Evolutionary conservation across 1,284 basidiomycete species (phyloP), one percentile per base, ranked within the genome.

Genomic region (Microbotryum intermedium): DNA sequence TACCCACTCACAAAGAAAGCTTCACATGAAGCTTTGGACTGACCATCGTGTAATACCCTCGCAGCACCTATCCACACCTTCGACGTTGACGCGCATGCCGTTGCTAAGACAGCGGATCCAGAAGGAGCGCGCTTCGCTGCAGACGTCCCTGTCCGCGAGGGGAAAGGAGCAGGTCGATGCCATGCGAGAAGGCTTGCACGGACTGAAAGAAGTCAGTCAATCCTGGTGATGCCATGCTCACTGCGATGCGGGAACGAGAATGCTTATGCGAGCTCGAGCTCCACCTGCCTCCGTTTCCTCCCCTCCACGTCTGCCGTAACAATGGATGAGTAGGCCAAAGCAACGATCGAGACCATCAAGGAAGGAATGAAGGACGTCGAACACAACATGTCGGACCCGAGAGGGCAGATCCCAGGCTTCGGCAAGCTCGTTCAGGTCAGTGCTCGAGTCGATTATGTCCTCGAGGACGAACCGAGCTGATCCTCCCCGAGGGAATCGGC

Each of bases 111-210:
- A 63, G 13, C 56, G 64, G 6, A 66, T 68, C 5, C 55, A 60
- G 3, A 68, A 68, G 51, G 66, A 68, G 30, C 66, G 66, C 30
- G 52, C 64, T 18, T 62, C 62, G 25, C 45, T 68, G 3, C 61
- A 66, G 53, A 55, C 56, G 39, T 61, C 64, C 26, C 59, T 68
- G 53, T 57, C 59, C 20, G 56, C 57, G 20, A 43, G 92, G 18
- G 91, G 95, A 60, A 92, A 90, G 73, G 90, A 94, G 64, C 94
- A 97, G 75, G 81, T 98, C 9, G 87, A 93, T 71, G 84, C 90
- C 0, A 97, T 92, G 10, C 79, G 91, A 50, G 88, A 93, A 61
- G 94, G 91, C 0, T 80, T 98, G 59, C 79, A 86, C 62, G 92
- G 88, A 73, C 80, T 98, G 1, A 80, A 94, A 61, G 81, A 60